These are phyloP conservation scores for Xylaria arbuscula DNA, from an alignment of 2,329 filamentous ascomycete genomes.

Conservation along the genomic window DNA sequence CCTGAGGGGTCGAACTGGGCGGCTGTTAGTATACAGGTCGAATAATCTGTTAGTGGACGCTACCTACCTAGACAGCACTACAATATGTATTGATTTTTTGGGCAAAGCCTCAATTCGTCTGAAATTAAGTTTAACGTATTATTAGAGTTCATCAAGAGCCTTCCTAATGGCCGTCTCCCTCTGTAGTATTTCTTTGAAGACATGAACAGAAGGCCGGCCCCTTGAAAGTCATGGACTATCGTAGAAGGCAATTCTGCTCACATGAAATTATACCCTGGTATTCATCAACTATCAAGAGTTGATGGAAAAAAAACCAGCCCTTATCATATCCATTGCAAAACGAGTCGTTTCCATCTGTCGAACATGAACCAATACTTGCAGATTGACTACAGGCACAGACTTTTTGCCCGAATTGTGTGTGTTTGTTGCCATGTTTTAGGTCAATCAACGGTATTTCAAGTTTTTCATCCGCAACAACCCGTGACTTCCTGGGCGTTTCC, in stretches of 20 bases:
- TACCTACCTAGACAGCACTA: neutral
- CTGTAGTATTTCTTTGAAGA: too few relatives aligned
- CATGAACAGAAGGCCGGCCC: neutral
- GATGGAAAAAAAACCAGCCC: neutral
- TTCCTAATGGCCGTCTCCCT: too few relatives aligned
- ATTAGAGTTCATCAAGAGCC: too few relatives aligned
- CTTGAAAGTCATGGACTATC: neutral
- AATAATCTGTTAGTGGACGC: neutral
- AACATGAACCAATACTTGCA: neutral
- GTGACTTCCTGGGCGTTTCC: constrained; percentile 31
- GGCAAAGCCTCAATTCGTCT: neutral
- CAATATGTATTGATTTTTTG: neutral
- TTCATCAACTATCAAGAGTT: neutral
- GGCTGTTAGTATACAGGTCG: neutral
- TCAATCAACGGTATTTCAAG: neutral
- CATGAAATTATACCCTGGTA: neutral
- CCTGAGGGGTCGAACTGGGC: neutral
- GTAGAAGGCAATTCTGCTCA: neutral
- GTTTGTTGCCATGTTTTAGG: neutral
- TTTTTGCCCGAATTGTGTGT: neutral
- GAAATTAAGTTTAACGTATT: neutral
- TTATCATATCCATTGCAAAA: neutral
- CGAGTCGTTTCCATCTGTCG: too few relatives aligned
- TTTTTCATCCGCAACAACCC: constrained; percentile 42
- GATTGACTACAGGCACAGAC: too few relatives aligned